These are phyloP conservation scores for Trametes villosa DNA, from an alignment of 768 basidiomycete genomes.

Conservation along the genomic window DNA sequence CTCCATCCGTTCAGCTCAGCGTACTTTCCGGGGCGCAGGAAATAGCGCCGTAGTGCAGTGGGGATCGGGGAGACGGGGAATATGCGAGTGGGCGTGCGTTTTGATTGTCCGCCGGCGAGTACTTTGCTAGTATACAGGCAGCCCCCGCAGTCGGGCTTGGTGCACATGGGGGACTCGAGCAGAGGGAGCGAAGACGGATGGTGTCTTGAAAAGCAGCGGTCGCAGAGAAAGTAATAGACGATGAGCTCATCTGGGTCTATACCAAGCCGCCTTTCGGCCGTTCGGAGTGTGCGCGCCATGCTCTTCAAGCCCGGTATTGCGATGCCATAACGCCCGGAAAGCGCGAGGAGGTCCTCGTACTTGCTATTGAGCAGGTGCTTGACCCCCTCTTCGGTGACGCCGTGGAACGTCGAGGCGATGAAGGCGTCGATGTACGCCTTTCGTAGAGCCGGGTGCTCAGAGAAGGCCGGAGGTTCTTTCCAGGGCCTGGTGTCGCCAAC, in stretches of 20 bases:
- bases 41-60: too few relatives aligned
- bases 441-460: not conserved
- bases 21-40: too few relatives aligned
- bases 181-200: not conserved
- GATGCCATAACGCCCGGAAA: not conserved
- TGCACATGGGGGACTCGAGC: not conserved
- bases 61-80: too few relatives aligned
- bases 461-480: not conserved
- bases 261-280: not conserved
- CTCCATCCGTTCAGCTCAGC: too few relatives aligned
- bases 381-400: not conserved
- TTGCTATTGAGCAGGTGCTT: not conserved
- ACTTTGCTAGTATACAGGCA: too few relatives aligned
- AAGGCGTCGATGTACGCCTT: not conserved
- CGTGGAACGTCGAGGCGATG: not conserved
- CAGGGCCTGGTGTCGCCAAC: not conserved
- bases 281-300: not conserved
- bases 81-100: too few relatives aligned
- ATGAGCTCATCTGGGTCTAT: conserved; percentile 5
- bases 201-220: not conserved
- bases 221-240: not conserved
- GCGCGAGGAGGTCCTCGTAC: not conserved
- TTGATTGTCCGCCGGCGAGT: too few relatives aligned
- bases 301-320: conserved; percentile 1
- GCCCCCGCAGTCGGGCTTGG: not conserved